Evolutionary conservation across 2,329 filamentous ascomycete species (phyloP).

Genomic region (Cyphellophora attinorum): DNA sequence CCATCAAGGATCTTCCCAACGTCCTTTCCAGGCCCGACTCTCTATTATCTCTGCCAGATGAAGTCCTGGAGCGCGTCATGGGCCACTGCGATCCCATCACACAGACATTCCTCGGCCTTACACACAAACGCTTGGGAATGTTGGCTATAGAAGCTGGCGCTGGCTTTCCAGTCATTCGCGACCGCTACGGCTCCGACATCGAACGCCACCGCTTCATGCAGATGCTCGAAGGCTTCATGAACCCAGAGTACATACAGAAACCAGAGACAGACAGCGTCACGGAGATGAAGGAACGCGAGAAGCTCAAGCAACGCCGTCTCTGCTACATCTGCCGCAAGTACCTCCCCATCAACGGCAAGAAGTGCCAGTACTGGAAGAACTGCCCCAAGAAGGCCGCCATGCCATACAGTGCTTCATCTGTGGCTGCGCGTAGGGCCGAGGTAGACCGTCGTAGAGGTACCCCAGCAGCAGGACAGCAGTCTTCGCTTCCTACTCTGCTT

Average conservation of each 20-base stretch:
- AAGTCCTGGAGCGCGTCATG: not conserved
- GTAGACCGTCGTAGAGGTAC: too few species aligned
- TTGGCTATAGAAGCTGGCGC: not conserved
- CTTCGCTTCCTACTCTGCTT: too few species aligned
- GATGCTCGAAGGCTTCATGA: not conserved
- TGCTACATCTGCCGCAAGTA: conserved; percentile 1
- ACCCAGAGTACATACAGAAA: not conserved
- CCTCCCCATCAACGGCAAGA: not conserved
- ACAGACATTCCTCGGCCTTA: not conserved
- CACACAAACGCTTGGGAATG: not conserved
- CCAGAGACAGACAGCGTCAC: not conserved
- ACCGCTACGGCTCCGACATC: not conserved
- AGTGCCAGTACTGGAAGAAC: not conserved
- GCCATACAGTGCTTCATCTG: not conserved
- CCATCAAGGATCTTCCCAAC: not conserved
- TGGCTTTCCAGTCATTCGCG: not conserved
- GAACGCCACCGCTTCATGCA: not conserved
- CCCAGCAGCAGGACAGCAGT: too few species aligned
- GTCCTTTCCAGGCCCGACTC: not conserved
- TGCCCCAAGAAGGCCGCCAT: not conserved
- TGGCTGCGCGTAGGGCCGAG: not conserved
- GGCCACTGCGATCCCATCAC: not conserved
- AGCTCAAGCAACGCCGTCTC: not conserved
- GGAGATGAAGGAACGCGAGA: not conserved
- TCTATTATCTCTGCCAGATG: not conserved